phyloP scores from a whole-genome alignment of 164 flowering plant genomes.

The Litsea cubeba region DNA sequence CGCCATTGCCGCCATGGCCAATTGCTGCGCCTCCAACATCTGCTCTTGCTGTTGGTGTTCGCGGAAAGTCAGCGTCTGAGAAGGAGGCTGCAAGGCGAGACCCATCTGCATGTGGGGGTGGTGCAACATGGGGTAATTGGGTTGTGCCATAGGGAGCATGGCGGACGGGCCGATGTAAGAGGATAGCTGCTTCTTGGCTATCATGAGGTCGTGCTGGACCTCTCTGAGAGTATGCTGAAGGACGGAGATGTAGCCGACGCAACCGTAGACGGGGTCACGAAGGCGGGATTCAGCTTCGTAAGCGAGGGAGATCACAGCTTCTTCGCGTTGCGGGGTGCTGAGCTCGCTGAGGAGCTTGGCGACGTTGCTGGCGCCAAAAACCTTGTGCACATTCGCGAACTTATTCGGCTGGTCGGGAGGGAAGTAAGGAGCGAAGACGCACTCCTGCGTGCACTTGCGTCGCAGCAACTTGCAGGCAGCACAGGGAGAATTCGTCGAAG shows the following conservation, averaged over 20 bases:
- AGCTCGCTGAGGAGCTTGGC: constrained; percentile 24
- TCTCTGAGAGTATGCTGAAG: constrained; percentile 14
- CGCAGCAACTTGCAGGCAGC: constrained; percentile 31
- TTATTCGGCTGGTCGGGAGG: constrained; percentile 30
- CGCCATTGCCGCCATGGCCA: constrained; percentile 25
- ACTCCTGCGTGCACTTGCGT: constrained; percentile 29
- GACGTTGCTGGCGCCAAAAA: constrained; percentile 31
- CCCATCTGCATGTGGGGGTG: constrained; percentile 5
- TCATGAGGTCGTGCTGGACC: constrained; percentile 15
- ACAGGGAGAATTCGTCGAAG: constrained; percentile 29
- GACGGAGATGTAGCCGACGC: constrained; percentile 22
- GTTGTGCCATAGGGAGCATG: constrained; percentile 15
- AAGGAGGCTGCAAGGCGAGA: not conserved
- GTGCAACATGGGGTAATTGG: constrained; percentile 7
- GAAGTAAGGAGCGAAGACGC: constrained; percentile 28
- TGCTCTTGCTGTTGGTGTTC: constrained; percentile 26
- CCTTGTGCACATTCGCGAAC: constrained; percentile 28
- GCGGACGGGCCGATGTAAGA: constrained; percentile 19
- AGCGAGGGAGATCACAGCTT: constrained; percentile 25
- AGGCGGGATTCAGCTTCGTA: constrained; percentile 26
- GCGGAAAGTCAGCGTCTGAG: not conserved
- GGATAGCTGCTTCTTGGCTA: constrained; percentile 18
- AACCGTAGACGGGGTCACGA: constrained; percentile 28
- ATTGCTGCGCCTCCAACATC: constrained; percentile 35
- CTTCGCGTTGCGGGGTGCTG: constrained; percentile 21